Base-by-base conservation (phyloP, 805 yeast species). In the Scheffersomyces coipomensis region DNA sequence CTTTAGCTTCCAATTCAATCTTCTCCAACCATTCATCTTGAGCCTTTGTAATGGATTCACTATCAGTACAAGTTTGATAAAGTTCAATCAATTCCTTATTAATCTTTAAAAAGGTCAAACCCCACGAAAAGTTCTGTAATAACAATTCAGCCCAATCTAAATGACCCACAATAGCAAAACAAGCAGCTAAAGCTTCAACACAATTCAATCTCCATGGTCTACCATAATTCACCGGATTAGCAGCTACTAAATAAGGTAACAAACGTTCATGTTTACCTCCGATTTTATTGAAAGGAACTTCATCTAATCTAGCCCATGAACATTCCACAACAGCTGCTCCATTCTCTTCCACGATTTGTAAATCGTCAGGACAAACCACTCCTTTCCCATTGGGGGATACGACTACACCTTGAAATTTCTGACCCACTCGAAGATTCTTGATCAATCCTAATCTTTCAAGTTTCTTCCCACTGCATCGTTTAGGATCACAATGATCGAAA, bases 261-360 rank as follows among this genome's bases (percentile, higher is more conserved):
- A 93, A 68, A 34, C 99, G 71, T 56, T 91, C 96, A 52, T 88
- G 74, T 44, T 78, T 80, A 4, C 98, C 98, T 3, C 98, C 98
- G 42, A 93, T 89, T 55, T 86, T 88, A 44, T 75, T 68, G 62
- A 93, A 93, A 4, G 99, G 99, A n/a, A 93, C 81, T 60, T 93
- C 99, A 40, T 89, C 96, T n/a, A 93, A 60, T 39, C 98, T 71
- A 0, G 99, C 99, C 99, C 99, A 93, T 2, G 97, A 88, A 63
- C 98, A 91, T 59, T 93, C 99, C 2, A 93, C 98, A 7, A 93
- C 99, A 0, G 99, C 96, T n/a, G 89, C 93, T 26, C 99, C 99
- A 29, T 70, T 57, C 21, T 71, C 71, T 51, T 85, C 95, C 0
- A 89, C 96, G 10, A 88, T 73, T 34, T 78, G 85, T 29, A 63